Percentiles rank a stretch among this genome's conserved stretches.
phyloP scores from a whole-genome alignment of 805 yeast genomes.

The Saturnispora ahearnii region DNA sequence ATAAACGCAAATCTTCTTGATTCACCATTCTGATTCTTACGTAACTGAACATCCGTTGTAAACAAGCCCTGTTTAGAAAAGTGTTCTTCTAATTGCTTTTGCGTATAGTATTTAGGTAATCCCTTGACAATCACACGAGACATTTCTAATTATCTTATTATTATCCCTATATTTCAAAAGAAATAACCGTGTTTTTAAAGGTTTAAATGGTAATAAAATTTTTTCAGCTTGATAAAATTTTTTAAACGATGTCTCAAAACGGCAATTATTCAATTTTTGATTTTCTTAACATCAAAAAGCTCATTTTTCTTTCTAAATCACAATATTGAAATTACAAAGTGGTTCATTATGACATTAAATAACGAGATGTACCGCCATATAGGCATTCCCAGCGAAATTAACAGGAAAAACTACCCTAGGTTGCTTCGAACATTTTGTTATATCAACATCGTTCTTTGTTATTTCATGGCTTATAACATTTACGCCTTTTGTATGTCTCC shows the following conservation, averaged over 20 bases:
- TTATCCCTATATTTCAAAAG: neutral
- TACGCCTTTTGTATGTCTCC: neutral
- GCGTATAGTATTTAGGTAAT: slow-evolving; percentile 68
- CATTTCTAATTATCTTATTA: slow-evolving; percentile 26
- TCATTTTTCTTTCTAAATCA: neutral
- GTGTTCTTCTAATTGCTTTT: slow-evolving; percentile 59
- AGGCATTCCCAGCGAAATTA: neutral
- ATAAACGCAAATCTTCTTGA: slow-evolving; percentile 90
- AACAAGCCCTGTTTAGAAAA: slow-evolving; percentile 42
- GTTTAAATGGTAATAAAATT: neutral
- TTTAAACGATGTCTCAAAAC: neutral
- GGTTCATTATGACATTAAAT: neutral
- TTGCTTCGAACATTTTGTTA: neutral
- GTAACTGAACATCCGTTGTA: slow-evolving; percentile 79
- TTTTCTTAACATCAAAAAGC: neutral
- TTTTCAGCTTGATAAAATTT: neutral
- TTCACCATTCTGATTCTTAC: slow-evolving; percentile 74
- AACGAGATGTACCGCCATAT: neutral
- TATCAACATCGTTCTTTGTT: neutral
- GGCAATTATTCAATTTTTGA: neutral
- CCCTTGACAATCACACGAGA: slow-evolving; percentile 92
- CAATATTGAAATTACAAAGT: neutral
- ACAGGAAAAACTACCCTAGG: neutral
- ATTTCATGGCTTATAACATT: neutral
- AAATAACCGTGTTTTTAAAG: neutral